These are phyloP conservation scores for Schizonepeta tenuifolia DNA, from an alignment of 257 asterid genomes.

Conservation along the genomic window DNA sequence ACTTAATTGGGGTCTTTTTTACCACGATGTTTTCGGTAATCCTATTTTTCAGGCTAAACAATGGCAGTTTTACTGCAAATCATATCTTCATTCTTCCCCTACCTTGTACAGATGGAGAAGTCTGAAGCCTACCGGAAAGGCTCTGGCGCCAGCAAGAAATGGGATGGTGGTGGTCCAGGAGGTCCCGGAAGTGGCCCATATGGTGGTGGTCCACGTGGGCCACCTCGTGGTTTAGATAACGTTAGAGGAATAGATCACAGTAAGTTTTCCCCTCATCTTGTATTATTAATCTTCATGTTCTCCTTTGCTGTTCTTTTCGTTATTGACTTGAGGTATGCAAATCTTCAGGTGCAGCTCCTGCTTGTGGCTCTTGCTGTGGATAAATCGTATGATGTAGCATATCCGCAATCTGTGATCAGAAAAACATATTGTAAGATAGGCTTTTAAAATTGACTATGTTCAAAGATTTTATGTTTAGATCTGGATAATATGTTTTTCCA, in stretches of 20 bases:
- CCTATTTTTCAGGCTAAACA: neutral
- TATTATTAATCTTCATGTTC: neutral
- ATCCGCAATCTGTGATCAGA: neutral
- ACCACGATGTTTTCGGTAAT: slow-evolving; percentile 93
- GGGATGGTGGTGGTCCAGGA: slow-evolving; percentile 97
- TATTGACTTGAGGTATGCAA: slow-evolving; percentile 1
- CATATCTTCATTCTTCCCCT: slow-evolving; percentile 16
- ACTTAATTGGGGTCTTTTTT: slow-evolving; percentile 70
- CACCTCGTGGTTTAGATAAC: slow-evolving; percentile 83
- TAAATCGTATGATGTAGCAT: slow-evolving; percentile 20
- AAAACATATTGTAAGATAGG: slow-evolving; percentile 18
- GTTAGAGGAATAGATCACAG: slow-evolving; percentile 94
- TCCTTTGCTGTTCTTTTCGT: neutral
- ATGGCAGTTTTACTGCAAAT: slow-evolving; percentile 1
- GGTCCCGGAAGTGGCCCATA: slow-evolving; percentile 91
- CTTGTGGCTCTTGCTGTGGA: slow-evolving; percentile 99
- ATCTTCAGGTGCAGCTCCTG: slow-evolving; percentile 79
- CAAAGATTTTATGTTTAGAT: neutral
- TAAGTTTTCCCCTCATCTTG: slow-evolving; percentile 44
- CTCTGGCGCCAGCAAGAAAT: slow-evolving; percentile 87
- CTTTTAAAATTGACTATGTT: neutral
- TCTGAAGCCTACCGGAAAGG: slow-evolving; percentile 81
- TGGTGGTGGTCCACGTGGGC: slow-evolving; percentile 94
- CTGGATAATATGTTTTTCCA: neutral
- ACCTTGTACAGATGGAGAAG: slow-evolving; percentile 74